phyloP scores from a whole-genome alignment of 2,329 filamentous ascomycete species.

The Cladosporium sp. region DNA sequence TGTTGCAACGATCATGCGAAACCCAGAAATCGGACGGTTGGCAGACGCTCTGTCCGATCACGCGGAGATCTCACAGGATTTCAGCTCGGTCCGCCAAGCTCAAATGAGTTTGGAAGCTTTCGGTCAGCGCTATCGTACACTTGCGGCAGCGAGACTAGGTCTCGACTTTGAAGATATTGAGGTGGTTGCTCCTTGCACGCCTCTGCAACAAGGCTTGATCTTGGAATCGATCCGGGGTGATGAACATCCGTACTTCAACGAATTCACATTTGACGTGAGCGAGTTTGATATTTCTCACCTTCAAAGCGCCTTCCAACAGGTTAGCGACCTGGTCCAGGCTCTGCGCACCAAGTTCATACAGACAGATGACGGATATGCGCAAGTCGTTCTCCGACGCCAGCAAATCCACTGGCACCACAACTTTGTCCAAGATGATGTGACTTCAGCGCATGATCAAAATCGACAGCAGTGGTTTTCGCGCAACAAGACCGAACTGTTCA shows the following conservation, averaged over 20 bases:
- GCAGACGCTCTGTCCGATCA: conserved; percentile 29
- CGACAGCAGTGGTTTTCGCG: conserved; percentile 52
- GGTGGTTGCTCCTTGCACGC: conserved; percentile 74
- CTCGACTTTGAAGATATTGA: conserved; percentile 57
- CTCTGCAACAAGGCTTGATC: conserved; percentile 83
- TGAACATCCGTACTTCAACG: conserved; percentile 68
- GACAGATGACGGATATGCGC: conserved; percentile 71
- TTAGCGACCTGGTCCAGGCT: conserved; percentile 56
- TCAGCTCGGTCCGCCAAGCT: conserved; percentile 47
- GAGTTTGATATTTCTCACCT: conserved; percentile 48
- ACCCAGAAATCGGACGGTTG: conserved; percentile 40
- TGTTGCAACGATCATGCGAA: conserved; percentile 64
- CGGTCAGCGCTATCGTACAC: conserved; percentile 55
- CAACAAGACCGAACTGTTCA: conserved; percentile 48
- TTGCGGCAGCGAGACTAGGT: conserved; percentile 51
- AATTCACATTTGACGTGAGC: conserved; percentile 60
- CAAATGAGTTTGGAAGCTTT: conserved; percentile 54
- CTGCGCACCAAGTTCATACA: conserved; percentile 69
- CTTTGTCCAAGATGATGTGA: background rate
- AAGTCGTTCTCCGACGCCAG: conserved; percentile 56
- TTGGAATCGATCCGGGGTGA: conserved; percentile 60
- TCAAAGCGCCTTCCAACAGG: conserved; percentile 52
- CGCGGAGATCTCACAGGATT: conserved; percentile 12
- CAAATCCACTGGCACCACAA: background rate
- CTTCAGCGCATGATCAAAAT: conserved; percentile 33